Evolutionary conservation across 805 yeast species (phyloP), one percentile per base, ranked within the genome.

Genomic region (Lipomyces chichibuensis): DNA sequence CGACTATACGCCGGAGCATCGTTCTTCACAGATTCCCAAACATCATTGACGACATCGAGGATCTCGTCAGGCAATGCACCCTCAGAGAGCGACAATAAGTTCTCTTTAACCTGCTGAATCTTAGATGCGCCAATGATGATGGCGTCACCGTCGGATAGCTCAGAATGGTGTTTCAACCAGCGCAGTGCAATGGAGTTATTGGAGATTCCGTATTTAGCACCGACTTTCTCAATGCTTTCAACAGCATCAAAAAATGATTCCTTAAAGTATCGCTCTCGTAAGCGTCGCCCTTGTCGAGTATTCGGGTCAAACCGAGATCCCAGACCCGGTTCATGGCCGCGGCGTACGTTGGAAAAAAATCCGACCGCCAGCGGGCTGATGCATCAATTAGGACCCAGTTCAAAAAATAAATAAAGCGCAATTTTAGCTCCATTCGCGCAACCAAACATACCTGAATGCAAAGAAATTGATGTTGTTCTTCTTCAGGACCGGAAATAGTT

Each of bases 41-140:
- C 61, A 17, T 68, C 70, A 51, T 75, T 70, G 33, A 75, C 70
- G 55, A 72, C 67, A 20, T 63, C 56, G 9, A 67, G 71, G n/a
- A 72, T 67, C 23, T 71, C 73, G 6, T 64, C 65, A 9, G 72
- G 72, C 52, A 75, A 58, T n/a, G 68, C 69, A 14, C 77, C 77
- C n/a, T 69, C 75, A 11, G 65, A 39, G 11, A 75, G 73, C 20
- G 75, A 58, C 11, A 3, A 52, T 9, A 66, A 62, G 46, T 63
- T 66, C 53, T 65, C 63, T 25, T 60, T 49, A 46, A 67, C 63
- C 49, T 68, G 71, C 53, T 51, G 57, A 32, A 63, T 37, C 14
- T 53, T 67, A 32, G 65, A 62, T 14, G 71, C 69, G 23, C 71
- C 71, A 17, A 68, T 14, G 35, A 68, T 65, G 61, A 68, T 63